Percentiles rank a stretch among this genome's conserved stretches.
phyloP scores from a whole-genome alignment of 495 filamentous ascomycete genomes.

The Aspergillus kassunensis region DNA sequence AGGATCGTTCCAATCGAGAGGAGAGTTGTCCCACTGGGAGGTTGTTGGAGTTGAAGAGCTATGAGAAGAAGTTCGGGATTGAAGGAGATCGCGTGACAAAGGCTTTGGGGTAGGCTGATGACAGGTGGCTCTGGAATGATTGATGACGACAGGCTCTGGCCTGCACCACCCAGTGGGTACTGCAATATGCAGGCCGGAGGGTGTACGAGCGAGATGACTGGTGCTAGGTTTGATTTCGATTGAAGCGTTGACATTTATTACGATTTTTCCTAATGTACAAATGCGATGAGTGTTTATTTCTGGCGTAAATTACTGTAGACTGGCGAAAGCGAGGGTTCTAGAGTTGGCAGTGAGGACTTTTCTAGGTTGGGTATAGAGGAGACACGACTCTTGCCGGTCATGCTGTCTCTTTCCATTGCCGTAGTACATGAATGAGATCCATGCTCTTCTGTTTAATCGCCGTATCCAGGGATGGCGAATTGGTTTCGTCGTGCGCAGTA shows the following conservation, averaged over 20 bases:
- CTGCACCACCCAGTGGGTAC: too few species aligned
- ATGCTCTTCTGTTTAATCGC: conserved; percentile 63
- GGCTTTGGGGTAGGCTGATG: too few species aligned
- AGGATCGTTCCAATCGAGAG: not conserved
- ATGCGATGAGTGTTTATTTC: too few species aligned
- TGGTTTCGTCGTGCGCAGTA: conserved; percentile 45
- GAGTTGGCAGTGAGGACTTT: conserved; percentile 54
- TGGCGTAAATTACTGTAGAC: too few species aligned
- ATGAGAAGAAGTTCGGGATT: not conserved
- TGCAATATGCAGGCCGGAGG: too few species aligned
- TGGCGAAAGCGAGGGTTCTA: conserved; percentile 53
- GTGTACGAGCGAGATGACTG: too few species aligned
- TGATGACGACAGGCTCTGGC: too few species aligned
- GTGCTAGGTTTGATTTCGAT: too few species aligned
- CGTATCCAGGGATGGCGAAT: conserved; percentile 61
- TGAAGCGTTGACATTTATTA: too few species aligned
- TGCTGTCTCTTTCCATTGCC: conserved; percentile 63
- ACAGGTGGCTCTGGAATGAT: too few species aligned
- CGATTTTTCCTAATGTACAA: too few species aligned
- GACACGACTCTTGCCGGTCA: conserved; percentile 51
- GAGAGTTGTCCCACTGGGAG: not conserved
- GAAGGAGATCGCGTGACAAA: too few species aligned
- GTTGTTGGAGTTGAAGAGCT: not conserved
- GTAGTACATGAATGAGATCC: conserved; percentile 62
- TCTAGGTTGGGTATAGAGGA: conserved; percentile 41